Evolutionary conservation across 2,329 filamentous ascomycete species (phyloP).

Genomic region (Xylaria polymorpha): DNA sequence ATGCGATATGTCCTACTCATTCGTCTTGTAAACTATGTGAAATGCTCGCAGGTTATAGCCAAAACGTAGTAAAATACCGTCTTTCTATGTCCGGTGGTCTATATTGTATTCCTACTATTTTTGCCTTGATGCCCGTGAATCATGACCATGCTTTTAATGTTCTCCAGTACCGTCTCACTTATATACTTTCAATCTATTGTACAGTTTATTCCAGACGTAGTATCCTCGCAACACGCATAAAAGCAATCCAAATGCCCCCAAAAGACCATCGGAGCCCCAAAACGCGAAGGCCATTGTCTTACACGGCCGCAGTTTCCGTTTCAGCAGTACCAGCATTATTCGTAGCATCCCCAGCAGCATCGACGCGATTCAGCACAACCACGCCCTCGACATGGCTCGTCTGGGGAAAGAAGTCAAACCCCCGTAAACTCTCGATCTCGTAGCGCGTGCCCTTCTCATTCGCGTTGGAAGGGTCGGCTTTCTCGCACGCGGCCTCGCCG

Average conservation of each 20-base stretch:
- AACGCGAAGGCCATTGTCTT: background rate
- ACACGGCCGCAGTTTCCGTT: background rate
- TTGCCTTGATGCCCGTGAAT: background rate
- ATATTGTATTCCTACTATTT: background rate
- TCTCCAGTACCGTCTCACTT: background rate
- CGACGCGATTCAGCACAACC: conserved; percentile 70
- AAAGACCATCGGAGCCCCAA: background rate
- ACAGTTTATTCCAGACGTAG: background rate
- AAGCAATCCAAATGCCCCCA: background rate
- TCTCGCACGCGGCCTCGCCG: conserved; percentile 64
- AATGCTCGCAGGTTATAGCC: background rate
- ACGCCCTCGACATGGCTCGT: conserved; percentile 77
- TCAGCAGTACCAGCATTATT: background rate
- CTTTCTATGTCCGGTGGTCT: background rate
- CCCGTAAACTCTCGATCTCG: conserved; percentile 87
- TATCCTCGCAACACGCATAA: background rate
- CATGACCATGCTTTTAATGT: background rate
- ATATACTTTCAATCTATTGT: conserved; percentile 1
- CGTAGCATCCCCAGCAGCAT: conserved; percentile 44
- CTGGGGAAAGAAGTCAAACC: conserved; percentile 98
- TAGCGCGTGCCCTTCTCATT: conserved; percentile 64
- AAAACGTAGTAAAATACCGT: background rate
- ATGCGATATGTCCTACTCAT: background rate
- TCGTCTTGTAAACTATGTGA: background rate
- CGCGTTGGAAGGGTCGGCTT: conserved; percentile 40